Evolutionary conservation across 2,329 filamentous ascomycete species (phyloP), one percentile per base, ranked within the genome.

Genomic region (Aureobasidium sp.): DNA sequence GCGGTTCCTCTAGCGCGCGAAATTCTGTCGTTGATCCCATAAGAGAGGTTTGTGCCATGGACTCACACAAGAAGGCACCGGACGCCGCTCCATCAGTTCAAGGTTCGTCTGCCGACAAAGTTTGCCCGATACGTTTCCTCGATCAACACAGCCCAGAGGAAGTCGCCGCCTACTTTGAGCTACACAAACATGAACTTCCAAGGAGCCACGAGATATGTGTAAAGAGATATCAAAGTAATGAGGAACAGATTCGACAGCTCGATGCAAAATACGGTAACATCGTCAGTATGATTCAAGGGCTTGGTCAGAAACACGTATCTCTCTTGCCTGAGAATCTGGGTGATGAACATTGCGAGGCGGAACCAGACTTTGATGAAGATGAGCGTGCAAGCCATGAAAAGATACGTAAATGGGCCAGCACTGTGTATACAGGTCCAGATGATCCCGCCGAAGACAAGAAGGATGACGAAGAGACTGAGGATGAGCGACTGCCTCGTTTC

Each of bases 241-340:
- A 93, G 68, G 84, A 89, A 66, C 89, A 92, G 70, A 89, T 96
- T 70, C 86, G 86, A 67, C 90, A 95, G 75, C 80, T 97, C 61
- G 93, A 97, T 73, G 90, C 90, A 65, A 97, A 97, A 74, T 97
- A 97, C 72, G 91, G 91, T 66, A 93, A 88, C 72, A 79, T 97
- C 47, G 91, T 90, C 68, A 95, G 85, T 76, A 97, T 97, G 93
- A 95, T 97, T 64, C 88, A 94, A 73, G 91, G 91, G 9, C 79
- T 97, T 42, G 90, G 91, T 53, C 84, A 87, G 66, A 90, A 95
- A 68, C 93, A 97, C 72, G 89, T 94, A 71, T 87, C 90, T 6
- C 91, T 94, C 84, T 79, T 97, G 32, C 89, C 89, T 1, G 79
- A 82, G 42, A 77, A 79, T 60, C 75, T 76, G 8, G 75, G 77